Evolutionary conservation across 768 basidiomycete species (phyloP), one percentile per base, ranked within the genome.

Genomic region (Serendipita sp.): DNA sequence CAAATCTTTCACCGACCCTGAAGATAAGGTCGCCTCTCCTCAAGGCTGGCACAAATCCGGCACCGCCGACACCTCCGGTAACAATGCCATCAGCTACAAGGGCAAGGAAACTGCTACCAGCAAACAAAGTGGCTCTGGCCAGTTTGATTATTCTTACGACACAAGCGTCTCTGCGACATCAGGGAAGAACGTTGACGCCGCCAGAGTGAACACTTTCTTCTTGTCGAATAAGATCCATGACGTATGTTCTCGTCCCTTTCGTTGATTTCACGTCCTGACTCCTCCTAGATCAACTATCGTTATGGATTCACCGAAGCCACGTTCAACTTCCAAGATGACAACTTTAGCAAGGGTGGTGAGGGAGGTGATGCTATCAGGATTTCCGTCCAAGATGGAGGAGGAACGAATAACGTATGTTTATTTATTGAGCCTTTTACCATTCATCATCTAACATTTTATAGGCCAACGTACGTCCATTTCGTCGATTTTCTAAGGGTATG

Each of bases 41-140:
- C 69, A 70, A 29, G 76, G 76, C 8, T 78, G 77, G 77, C 75
- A 77, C 67, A 64, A 69, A 27, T 69, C 75, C 67, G 73, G 75
- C 58, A 62, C 58, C 18, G 13, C 16, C 33, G 29, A 33, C 13
- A 33, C 58, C 4, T 33, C 29, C 34, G 23, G 23, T 52, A 77
- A 76, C 72, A 77, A 76, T 68, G 73, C 75, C 55, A 72, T 74
- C 62, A 72, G 71, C 6, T 75, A 70, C 66, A 71, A 71, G 52
- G 66, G 71, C 52, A 68, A 70, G 3, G 68, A 69, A 18, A 44
- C 58, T n/a, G 40, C 65, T 33, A 70, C 73, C 3, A 74, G 77
- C 3, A 65, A 75, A 5, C 69, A 80, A 68, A 77, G 78, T 23
- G 70, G 70, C 37, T 44, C 72, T 4, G 73, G 69, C 4, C 73